Base-by-base conservation (phyloP, 2,329 filamentous ascomycete genomes). In the Colletotrichum sublineola region DNA sequence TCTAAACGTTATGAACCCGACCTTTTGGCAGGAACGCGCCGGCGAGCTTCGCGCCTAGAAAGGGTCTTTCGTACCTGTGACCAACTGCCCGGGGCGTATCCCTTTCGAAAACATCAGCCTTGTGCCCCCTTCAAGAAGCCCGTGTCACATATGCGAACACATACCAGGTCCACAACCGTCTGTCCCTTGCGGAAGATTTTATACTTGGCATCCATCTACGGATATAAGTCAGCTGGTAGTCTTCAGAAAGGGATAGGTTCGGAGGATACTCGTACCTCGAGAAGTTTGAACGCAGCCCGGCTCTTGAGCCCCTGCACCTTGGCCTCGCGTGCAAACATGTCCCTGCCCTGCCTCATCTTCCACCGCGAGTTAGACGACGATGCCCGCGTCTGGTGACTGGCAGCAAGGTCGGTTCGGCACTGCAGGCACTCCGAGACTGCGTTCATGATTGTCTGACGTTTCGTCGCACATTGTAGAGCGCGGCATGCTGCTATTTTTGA, bases 281-380 rank as follows among this genome's bases (percentile, higher is more conserved):
- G 83, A 12, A 99, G 85, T 82, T 99, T 99, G 82, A 96, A 98
- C 0, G 95, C 96, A 36, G 96, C 96, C 74, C 96, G 90, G 77
- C 94, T 97, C 82, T 96, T 98, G 70, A 98, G 84, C 0, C 92
- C 92, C 75, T 93, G 88, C 2, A 97, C 90, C 78, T 91, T 93
- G 57, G 96, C 95, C 77, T 93, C 90, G 68, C 89, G 89, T 0
- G 92, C 89, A 80, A 91, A 97, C 24, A 82, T 83, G 83, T 99
- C 96, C 52, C 83, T 87, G 50, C 85, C 85, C 79, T 98, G 95
- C 29, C 96, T 92, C 64, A 88, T 87, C 80, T 94, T 94, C 96
- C 96, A 99, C 81, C 91, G 86, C 63, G 83, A 83, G 57, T 89
- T 93, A 1, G 92, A 94, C 2, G 94, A 95, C 0, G 87, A 82